Evolutionary conservation across 106 monocot genomes (phyloP).

Genomic region (Chionographis japonica): DNA sequence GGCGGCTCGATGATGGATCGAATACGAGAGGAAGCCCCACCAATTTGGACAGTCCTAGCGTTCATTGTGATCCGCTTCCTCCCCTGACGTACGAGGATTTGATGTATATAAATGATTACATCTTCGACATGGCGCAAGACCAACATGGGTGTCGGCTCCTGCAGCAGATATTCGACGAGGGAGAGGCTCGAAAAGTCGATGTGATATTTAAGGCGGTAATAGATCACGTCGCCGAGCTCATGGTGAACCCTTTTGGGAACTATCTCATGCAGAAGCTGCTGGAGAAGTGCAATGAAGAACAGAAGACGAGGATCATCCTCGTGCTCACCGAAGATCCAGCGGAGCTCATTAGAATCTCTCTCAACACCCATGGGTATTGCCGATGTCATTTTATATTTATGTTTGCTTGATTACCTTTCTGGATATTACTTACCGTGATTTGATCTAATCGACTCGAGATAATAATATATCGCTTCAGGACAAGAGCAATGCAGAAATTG

Average conservation of each 20-base stretch:
- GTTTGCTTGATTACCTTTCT: not conserved
- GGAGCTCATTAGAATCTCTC: conserved; percentile 40
- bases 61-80: not conserved
- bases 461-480: conserved; percentile 26
- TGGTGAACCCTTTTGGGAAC: conserved; percentile 73
- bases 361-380: conserved; percentile 64
- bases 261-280: conserved; percentile 87
- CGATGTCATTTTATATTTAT: not conserved
- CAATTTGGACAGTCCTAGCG: not conserved
- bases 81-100: conserved; percentile 21
- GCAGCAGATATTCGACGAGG: conserved; percentile 62
- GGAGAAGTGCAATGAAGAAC: conserved; percentile 58
- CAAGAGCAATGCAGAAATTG: conserved; percentile 52
- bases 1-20: not conserved
- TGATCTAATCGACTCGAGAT: not conserved
- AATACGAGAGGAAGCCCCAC: not conserved
- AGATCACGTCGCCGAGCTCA: conserved; percentile 51
- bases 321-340: conserved; percentile 35
- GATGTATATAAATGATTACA: conserved; percentile 22
- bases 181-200: conserved; percentile 37
- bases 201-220: conserved; percentile 60
- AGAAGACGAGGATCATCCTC: conserved; percentile 39
- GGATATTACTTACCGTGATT: not conserved
- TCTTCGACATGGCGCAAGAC: conserved; percentile 60
- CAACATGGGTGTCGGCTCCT: conserved; percentile 62